Conservation (phyloP, 208 protist species). For the Trypanosoma congolense region DNA sequence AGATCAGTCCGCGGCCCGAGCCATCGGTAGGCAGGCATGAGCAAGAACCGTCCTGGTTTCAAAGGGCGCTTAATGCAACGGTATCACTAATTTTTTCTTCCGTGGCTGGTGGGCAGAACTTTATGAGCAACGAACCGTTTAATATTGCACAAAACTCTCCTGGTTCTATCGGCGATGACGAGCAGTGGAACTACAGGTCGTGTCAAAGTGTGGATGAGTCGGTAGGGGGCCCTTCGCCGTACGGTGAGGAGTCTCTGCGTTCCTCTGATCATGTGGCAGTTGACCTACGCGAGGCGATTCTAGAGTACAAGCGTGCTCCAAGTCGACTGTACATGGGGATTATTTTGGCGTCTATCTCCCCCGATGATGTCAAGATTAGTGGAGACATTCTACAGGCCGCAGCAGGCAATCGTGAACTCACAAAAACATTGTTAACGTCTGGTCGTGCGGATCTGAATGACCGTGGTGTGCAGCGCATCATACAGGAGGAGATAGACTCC, state of each 20-base stretch:
- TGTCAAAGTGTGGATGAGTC: neutral
- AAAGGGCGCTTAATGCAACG: neutral
- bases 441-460: constrained; percentile 57
- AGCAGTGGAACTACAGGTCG: constrained; percentile 11
- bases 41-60: constrained; percentile 4
- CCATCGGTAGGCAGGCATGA: neutral
- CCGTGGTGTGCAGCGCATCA: constrained; percentile 39
- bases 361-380: constrained; percentile 42
- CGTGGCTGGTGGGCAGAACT: neutral
- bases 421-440: constrained; percentile 59
- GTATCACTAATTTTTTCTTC: constrained; percentile 6
- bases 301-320: constrained; percentile 65
- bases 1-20: constrained; percentile 14
- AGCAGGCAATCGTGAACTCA: constrained; percentile 43
- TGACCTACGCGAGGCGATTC: constrained; percentile 65
- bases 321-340: constrained; percentile 76
- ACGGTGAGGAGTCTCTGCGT: neutral
- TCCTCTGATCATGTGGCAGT: constrained; percentile 41
- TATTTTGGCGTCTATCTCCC: constrained; percentile 75
- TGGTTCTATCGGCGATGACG: neutral
- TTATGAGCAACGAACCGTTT: constrained; percentile 6
- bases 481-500: constrained; percentile 71
- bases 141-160: neutral
- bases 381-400: constrained; percentile 57
- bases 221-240: neutral